Conservation (phyloP, 192 early-diverging fungal species). For the Pecoramyces ruminantium region DNA sequence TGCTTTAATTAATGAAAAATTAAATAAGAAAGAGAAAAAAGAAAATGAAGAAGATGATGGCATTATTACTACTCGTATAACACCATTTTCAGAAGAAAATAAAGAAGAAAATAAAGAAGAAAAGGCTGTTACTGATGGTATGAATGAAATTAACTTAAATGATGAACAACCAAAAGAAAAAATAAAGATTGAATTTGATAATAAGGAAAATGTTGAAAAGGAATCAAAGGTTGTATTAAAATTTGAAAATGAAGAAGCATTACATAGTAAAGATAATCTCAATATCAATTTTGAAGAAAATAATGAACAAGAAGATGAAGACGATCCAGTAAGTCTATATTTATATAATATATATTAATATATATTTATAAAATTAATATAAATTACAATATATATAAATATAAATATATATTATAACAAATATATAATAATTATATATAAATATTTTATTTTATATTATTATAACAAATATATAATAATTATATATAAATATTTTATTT, state of each 20-base stretch:
- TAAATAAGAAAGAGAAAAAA: neutral
- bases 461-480: too few relatives aligned
- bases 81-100: neutral
- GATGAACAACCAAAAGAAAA: neutral
- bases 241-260: neutral
- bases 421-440: too few relatives aligned
- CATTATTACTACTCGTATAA: neutral
- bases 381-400: too few relatives aligned
- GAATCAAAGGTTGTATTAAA: neutral
- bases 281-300: neutral
- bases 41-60: neutral
- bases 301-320: neutral
- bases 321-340: neutral
- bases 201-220: neutral
- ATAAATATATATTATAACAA: too few relatives aligned
- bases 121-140: neutral
- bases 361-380: too few relatives aligned
- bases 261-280: neutral
- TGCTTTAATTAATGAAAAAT: neutral
- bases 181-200: constrained; percentile 13
- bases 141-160: neutral
- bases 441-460: too few relatives aligned
- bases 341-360: too few relatives aligned
- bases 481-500: too few relatives aligned
- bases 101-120: neutral